Evolutionary conservation across 257 asterid species (phyloP), one percentile per base, ranked within the genome.

Genomic region (Coffea canephora): DNA sequence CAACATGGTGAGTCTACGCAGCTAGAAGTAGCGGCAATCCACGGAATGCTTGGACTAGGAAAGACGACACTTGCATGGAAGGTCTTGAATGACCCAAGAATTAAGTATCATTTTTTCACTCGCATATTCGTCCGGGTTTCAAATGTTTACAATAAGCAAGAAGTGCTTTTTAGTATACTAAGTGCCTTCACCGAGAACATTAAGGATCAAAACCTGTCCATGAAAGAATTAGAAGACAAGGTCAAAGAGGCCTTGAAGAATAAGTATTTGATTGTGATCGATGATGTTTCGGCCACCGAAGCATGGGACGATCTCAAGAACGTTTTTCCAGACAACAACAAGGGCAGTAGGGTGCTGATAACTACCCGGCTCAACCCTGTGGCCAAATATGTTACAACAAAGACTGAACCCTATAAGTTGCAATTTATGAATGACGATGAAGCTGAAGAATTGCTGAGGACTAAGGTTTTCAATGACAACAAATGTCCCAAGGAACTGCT

Each of bases 31-130:
- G 41, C 74, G 21, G 39, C 80, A 21, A 68, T 78, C 3, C 69
- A 73, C 11, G 85, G 85, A 0, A 68, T 78, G 82, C 21, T 52
- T 9, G 83, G 85, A n/a, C 21, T 52, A 45, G 96, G 91, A n/a
- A 87, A 91, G 84, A 89, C 93, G 34, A 91, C 92, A 1, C 52
- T 88, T 49, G 96, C 93, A 18, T 86, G 79, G 41, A 88, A 85
- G 89, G 78, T 88, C 5, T 91, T 81, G 3, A 84, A 87, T 34
- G 87, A 87, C 50, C 81, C 81, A 86, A 81, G 36, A 85, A 62
- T 9, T 84, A 2, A 39, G 43, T 39, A 39, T 4, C 43, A 39
- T 39, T 39, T 39, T 39, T 39, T 39, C 4, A 39, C 43, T 39
- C 43, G 43, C 4, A 39, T 39, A 0, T 91, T 91, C 87, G 87